Percentiles rank a stretch among this genome's conserved stretches.
Evolutionary conservation across 805 yeast genomes (phyloP).

Genomic region (Schwanniomyces occidentalis): DNA sequence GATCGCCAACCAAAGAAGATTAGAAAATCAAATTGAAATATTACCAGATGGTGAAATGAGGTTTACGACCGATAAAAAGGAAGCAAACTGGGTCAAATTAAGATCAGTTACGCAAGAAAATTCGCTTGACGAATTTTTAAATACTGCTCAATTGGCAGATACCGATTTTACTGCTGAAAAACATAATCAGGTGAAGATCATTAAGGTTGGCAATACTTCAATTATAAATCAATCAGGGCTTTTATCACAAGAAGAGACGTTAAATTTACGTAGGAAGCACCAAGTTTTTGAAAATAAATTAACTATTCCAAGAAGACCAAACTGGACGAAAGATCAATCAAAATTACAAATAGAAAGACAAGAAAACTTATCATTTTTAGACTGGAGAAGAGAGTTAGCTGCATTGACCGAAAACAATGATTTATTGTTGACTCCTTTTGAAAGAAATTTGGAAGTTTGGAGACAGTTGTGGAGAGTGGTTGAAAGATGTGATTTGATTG

Average conservation of each 20-base stretch:
- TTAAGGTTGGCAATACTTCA: slow-evolving; percentile 62
- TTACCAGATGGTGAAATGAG: slow-evolving; percentile 87
- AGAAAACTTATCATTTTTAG: slow-evolving; percentile 87
- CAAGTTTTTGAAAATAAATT: slow-evolving; percentile 66
- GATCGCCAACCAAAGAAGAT: slow-evolving; percentile 69
- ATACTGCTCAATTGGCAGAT: slow-evolving; percentile 94
- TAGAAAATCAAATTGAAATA: slow-evolving; percentile 66
- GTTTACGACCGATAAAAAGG: slow-evolving; percentile 81
- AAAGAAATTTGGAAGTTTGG: slow-evolving; percentile 97
- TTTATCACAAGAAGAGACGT: slow-evolving; percentile 66
- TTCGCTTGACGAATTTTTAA: slow-evolving; percentile 89
- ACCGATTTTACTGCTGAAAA: slow-evolving; percentile 95
- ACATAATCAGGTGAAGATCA: slow-evolving; percentile 77
- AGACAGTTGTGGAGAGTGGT: slow-evolving; percentile 97
- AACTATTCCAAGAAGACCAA: slow-evolving; percentile 91
- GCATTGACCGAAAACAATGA: slow-evolving; percentile 80
- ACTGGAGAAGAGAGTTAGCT: slow-evolving; percentile 93
- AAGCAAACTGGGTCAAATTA: slow-evolving; percentile 85
- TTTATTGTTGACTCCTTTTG: slow-evolving; percentile 90
- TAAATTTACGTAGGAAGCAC: slow-evolving; percentile 59
- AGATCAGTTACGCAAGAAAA: slow-evolving; percentile 94
- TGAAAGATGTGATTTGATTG: slow-evolving; percentile 90
- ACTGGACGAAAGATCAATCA: slow-evolving; percentile 74
- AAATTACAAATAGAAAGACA: slow-evolving; percentile 76
- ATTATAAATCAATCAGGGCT: slow-evolving; percentile 45